Conservation (phyloP, 2,329 filamentous ascomycete genomes). For the Lecanicillium sp. region DNA sequence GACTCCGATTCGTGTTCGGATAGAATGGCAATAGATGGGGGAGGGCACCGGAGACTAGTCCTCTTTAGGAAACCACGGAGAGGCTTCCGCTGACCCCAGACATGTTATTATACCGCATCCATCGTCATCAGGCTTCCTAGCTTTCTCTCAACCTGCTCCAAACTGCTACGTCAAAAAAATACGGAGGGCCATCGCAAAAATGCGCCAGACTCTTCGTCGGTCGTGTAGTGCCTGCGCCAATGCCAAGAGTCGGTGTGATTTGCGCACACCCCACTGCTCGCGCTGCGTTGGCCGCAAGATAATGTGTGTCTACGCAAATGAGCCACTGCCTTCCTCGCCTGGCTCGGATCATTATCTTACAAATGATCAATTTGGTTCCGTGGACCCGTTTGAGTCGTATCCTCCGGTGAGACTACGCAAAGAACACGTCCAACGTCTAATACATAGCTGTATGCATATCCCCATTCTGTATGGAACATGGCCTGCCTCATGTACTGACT, state of each 20-base stretch:
- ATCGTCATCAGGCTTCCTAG: background rate
- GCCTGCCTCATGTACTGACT: conserved; percentile 15
- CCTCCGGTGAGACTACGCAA: conserved; percentile 43
- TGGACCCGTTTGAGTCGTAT: conserved; percentile 51
- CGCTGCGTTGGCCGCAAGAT: conserved; percentile 41
- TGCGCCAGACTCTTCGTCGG: conserved; percentile 48
- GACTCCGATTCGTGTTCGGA: conserved; percentile 5
- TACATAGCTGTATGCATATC: conserved; percentile 45
- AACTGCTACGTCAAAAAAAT: background rate
- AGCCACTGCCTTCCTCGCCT: conserved; percentile 30
- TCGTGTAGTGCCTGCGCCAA: conserved; percentile 49
- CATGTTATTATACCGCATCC: conserved; percentile 3
- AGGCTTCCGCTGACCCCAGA: background rate
- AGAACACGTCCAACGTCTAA: conserved; percentile 43
- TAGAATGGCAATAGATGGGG: too few relatives aligned
- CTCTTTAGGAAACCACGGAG: background rate
- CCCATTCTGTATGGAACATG: too few relatives aligned
- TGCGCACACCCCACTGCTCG: conserved; percentile 44
- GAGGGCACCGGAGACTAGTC: conserved; percentile 4
- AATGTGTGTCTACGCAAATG: conserved; percentile 44
- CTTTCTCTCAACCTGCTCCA: too few relatives aligned
- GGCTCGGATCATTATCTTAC: conserved; percentile 3
- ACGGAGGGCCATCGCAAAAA: conserved; percentile 16
- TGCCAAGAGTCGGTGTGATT: conserved; percentile 47
- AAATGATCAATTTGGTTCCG: conserved; percentile 5